Conservation (phyloP, 2,329 filamentous ascomycete species). For the Colletotrichum filicis region DNA sequence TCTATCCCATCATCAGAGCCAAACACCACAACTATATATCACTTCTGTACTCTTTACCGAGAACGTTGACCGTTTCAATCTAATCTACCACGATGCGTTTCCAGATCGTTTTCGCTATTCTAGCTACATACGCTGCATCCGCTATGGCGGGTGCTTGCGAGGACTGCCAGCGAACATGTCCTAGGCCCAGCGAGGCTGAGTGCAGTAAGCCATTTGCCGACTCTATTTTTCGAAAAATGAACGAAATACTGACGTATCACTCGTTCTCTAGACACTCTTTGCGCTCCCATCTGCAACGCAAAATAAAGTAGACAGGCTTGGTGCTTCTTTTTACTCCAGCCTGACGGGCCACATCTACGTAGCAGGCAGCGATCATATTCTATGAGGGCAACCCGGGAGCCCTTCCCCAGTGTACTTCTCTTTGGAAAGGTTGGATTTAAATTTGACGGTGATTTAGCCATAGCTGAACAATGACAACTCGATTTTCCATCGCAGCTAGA, state of each 20-base stretch:
- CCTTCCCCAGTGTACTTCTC: no score
- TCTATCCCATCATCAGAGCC: background rate
- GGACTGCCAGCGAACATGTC: constrained; percentile 21
- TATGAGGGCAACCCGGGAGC: no score
- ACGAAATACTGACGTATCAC: no score
- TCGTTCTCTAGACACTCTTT: background rate
- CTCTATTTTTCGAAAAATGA: accelerated
- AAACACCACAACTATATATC: background rate
- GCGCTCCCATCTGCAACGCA: constrained; percentile 22
- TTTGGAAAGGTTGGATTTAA: no score
- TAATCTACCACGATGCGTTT: constrained; percentile 6
- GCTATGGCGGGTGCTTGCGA: constrained; percentile 13
- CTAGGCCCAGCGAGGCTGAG: constrained; percentile 3
- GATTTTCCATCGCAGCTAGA: no score
- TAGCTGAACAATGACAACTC: no score
- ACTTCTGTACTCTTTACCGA: background rate
- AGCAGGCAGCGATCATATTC: background rate
- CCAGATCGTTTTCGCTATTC: constrained; percentile 14
- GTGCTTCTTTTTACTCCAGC: no score
- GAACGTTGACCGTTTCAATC: background rate
- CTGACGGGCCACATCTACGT: no score
- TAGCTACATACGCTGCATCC: constrained; percentile 9
- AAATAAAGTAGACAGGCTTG: background rate
- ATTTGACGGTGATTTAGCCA: no score
- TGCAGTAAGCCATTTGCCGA: constrained; percentile 5